Evolutionary conservation across 2,329 filamentous ascomycete species (phyloP), one percentile per base, ranked within the genome.

Genomic region (Colletotrichum falcatum): DNA sequence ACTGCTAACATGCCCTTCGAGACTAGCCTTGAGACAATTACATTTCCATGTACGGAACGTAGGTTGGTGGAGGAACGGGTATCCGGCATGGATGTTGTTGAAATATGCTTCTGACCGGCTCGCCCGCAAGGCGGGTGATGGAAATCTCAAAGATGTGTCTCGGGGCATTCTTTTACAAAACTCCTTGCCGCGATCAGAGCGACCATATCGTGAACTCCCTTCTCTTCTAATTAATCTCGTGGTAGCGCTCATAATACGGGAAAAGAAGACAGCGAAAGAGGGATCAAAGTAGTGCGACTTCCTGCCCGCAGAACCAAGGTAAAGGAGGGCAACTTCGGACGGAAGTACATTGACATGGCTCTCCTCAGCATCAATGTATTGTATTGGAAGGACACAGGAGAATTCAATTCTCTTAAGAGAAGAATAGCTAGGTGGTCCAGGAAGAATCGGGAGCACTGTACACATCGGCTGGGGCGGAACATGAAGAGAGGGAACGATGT

Each of bases 251-350:
- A 76, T 72, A n/a, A 79, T 71, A 23, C 75, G 74, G 30, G 76
- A 77, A 55, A 81, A 80, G 0, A 77, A 76, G 11, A 81, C 71
- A 2, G 78, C 77, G 1, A 78, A 81, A 0, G 80, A 81, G 3
- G 79, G 74, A 0, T 80, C 79, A 49, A 82, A 79, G 69, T 81
- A 81, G 28, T 80, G 79, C 16, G 79, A 78, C 74, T 81, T 78
- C 1, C 76, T 72, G 1, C 79, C 79, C 3, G 79, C 75, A 3
- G 78, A 77, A 44, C 74, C 75, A 1, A 80, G 62, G 54, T 75
- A 76, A 11, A 81, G 69, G n/a, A 80, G 61, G 11, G 75, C 78
- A 9, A 80, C 79, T 54, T 81, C 77, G 20, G 73, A 74, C 39
- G 76, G 74, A 5, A 79, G 65, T 18, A 64, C 28, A 23, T 76